These are phyloP conservation scores for Galium porrigens DNA, from an alignment of 305 asterid species.

Conservation along the genomic window DNA sequence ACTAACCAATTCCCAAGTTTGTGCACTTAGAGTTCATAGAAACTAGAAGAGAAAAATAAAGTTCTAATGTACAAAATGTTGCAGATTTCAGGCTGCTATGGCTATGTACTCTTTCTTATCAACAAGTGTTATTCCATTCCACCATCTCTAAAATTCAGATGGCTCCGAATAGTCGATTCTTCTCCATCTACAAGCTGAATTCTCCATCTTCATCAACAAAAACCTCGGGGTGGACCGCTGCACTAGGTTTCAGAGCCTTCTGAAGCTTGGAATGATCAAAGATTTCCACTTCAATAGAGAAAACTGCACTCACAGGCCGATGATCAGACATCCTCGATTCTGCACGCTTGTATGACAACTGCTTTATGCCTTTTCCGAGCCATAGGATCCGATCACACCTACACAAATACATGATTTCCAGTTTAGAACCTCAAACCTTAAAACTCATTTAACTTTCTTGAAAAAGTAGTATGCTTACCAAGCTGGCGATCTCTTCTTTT, in stretches of 20 bases:
- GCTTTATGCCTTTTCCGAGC: slow-evolving; percentile 82
- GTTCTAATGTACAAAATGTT: neutral
- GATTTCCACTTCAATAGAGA: slow-evolving; percentile 64
- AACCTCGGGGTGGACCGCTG: slow-evolving; percentile 48
- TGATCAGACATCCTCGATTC: slow-evolving; percentile 69
- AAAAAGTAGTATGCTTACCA: slow-evolving; percentile 34
- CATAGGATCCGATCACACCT: slow-evolving; percentile 94
- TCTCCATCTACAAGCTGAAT: slow-evolving; percentile 9
- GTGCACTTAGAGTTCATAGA: neutral
- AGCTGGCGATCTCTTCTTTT: slow-evolving; percentile 82
- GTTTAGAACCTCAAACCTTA: slow-evolving; percentile 3
- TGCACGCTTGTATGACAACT: slow-evolving; percentile 44
- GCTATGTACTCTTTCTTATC: neutral
- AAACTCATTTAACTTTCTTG: neutral
- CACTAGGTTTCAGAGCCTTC: slow-evolving; percentile 56
- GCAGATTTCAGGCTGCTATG: neutral
- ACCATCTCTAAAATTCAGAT: neutral
- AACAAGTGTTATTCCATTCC: neutral
- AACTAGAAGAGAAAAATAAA: neutral
- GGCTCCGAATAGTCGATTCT: neutral
- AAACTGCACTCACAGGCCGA: slow-evolving; percentile 64
- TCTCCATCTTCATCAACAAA: slow-evolving; percentile 26
- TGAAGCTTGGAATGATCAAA: slow-evolving; percentile 66
- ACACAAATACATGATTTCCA: slow-evolving; percentile 11
- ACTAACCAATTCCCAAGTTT: slow-evolving; percentile 5